Base-by-base conservation (phyloP, 2,329 filamentous ascomycete genomes). In the Colletotrichum chrysophilum region DNA sequence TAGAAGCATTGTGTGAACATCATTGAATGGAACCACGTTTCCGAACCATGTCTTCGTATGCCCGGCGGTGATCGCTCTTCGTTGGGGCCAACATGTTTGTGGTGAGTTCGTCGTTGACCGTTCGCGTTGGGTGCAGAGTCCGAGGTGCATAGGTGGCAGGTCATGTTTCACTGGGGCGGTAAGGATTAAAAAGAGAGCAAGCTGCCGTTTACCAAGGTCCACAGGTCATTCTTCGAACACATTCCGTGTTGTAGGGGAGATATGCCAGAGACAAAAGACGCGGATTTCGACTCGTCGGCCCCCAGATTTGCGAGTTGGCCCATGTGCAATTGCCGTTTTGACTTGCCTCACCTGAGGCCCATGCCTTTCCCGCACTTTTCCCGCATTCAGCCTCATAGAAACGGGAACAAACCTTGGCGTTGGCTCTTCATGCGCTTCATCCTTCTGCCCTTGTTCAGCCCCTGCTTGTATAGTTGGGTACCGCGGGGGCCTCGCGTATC, bases 1-100 rank as follows among this genome's bases (percentile, higher is more conserved):
- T 38, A 36, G 65, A 62, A 69, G 36, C 73, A 67, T 67, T 67
- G 62, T 64, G 38, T 62, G 67, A 26, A 73, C 36, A 73, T 64
- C 26, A 55, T 28, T 58, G 66, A 61, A 62, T 62, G 67, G 52
- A 68, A 68, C 18, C 16, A 58, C 28, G 58, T 38, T 58, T 16
- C 26, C 16, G 32, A 14, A 43, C 43, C 43, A 28, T 7, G 10
- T 60, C 18, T 58, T 26, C 38, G 68, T 71, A 21, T 56, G 66
- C 10, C 21, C 13, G 28, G 21, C 28, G 14, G 21, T 52, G 21
- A 28, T 66, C 36, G 8, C 6, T 38, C 32, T 24, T 34, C 21
- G 34, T 21, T 66, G 38, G 10, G 43, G 43, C n/a, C 43, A 13
- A 52, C 43, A 32, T 48, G 24, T 28, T 18, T 32, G 12, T 62